A percentile compares a stretch with the other conserved stretches of the same genome.
phyloP scores from a whole-genome alignment of 805 yeast species.

The Cyberlindnera samutprakarnensis region DNA sequence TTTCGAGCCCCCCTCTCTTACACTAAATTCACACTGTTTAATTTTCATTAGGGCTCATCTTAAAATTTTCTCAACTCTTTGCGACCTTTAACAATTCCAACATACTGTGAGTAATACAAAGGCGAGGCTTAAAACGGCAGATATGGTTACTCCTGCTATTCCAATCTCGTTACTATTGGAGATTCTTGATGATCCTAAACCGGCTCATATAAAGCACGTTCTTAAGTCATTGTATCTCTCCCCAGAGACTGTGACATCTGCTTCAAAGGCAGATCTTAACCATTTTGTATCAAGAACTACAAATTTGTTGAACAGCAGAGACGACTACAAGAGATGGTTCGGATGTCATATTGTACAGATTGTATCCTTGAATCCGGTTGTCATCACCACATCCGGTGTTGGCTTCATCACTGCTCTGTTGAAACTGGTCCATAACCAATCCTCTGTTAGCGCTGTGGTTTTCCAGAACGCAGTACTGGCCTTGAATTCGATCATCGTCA shows the following conservation, averaged over 20 bases:
- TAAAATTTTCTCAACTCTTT: too few relatives aligned
- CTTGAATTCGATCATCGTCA: constrained; percentile 24
- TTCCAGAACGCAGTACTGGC: constrained; percentile 26
- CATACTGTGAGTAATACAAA: too few relatives aligned
- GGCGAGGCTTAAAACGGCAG: neutral
- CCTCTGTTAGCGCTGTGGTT: constrained; percentile 23
- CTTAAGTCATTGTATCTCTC: constrained; percentile 17
- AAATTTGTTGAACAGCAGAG: constrained; percentile 27
- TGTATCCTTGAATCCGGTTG: constrained; percentile 17
- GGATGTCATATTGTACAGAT: constrained; percentile 28
- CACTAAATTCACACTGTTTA: too few relatives aligned
- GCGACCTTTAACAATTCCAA: too few relatives aligned
- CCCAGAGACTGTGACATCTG: constrained; percentile 27
- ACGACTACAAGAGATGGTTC: constrained; percentile 27
- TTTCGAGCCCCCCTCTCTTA: too few relatives aligned
- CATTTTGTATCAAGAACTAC: constrained; percentile 36
- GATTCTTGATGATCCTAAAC: constrained; percentile 14
- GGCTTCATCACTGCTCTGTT: constrained; percentile 28
- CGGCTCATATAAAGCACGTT: constrained; percentile 14
- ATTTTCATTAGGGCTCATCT: too few relatives aligned
- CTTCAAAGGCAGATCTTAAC: constrained; percentile 41
- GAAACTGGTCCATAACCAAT: constrained; percentile 27
- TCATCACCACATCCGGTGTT: constrained; percentile 30
- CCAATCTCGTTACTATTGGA: constrained; percentile 18
- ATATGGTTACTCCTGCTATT: constrained; percentile 16